A percentile compares a stretch with the other conserved stretches of the same genome.
phyloP scores from a whole-genome alignment of 1,284 basidiomycete species.

The Acaromyces ingoldii region DNA sequence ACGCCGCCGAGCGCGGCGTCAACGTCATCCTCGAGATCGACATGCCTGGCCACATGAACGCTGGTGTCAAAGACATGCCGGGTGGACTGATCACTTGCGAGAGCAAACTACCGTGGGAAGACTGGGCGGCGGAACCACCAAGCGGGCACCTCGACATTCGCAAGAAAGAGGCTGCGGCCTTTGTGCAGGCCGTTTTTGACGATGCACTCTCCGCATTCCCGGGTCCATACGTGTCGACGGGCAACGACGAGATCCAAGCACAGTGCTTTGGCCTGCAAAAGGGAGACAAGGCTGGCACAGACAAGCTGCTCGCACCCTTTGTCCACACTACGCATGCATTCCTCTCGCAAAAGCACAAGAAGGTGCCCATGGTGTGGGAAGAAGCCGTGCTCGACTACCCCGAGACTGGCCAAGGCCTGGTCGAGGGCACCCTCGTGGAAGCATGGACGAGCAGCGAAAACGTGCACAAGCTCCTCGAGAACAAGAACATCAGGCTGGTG shows the following conservation, averaged over 20 bases:
- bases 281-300: conserved; percentile 21
- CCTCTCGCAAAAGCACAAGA: conserved; percentile 54
- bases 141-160: conserved; percentile 73
- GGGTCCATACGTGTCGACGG: conserved; percentile 66
- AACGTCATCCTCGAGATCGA: conserved; percentile 69
- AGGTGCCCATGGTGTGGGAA: conserved; percentile 69
- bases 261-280: background rate
- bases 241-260: conserved; percentile 65
- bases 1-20: conserved; percentile 71
- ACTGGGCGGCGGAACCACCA: conserved; percentile 61
- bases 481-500: conserved; percentile 62
- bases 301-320: conserved; percentile 58
- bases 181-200: conserved; percentile 53
- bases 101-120: conserved; percentile 62
- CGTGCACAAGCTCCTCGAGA: conserved; percentile 61
- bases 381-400: conserved; percentile 52
- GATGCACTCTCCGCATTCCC: conserved; percentile 55
- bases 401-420: conserved; percentile 54
- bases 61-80: conserved; percentile 61
- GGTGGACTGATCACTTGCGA: conserved; percentile 72
- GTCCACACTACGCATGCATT: conserved; percentile 59
- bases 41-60: conserved; percentile 73
- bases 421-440: conserved; percentile 66
- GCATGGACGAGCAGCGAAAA: conserved; percentile 67
- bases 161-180: conserved; percentile 10